A percentile compares a stretch with the other conserved stretches of the same genome.
phyloP scores from a whole-genome alignment of 2,329 filamentous ascomycete genomes.

The Huntiella savannae region DNA sequence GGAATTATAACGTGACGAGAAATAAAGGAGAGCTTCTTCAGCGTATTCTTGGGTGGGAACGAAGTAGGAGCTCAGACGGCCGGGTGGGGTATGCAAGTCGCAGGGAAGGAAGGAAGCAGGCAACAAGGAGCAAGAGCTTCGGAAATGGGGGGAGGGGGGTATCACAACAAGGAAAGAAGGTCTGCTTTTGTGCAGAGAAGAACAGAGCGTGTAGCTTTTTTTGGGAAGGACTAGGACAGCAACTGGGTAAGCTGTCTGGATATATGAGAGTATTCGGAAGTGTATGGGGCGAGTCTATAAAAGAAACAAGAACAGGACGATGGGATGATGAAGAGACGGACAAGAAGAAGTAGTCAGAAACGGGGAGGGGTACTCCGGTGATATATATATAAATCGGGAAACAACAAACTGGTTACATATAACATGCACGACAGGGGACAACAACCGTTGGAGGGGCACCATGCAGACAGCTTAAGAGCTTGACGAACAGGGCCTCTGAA shows the following conservation, averaged over 20 bases:
- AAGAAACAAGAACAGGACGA: background rate
- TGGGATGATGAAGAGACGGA: background rate
- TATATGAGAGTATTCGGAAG: background rate
- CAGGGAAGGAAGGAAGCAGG: conserved; percentile 5
- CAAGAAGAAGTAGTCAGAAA: background rate
- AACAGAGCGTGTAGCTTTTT: background rate
- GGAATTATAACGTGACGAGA: background rate
- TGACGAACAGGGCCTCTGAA: too few relatives aligned
- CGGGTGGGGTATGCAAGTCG: conserved; percentile 8
- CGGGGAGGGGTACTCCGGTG: background rate
- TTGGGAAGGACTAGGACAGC: too few relatives aligned
- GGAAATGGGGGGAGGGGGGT: conserved; percentile 2
- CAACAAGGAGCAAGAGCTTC: conserved; percentile 5
- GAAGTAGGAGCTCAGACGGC: conserved; percentile 3
- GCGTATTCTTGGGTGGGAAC: conserved; percentile 2
- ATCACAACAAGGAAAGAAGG: conserved; percentile 11
- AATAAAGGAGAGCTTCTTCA: conserved; percentile 9
- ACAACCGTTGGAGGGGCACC: too few relatives aligned
- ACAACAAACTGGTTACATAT: too few relatives aligned
- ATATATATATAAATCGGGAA: too few relatives aligned
- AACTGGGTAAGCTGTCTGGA: background rate
- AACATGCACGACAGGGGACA: too few relatives aligned
- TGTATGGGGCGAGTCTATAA: background rate
- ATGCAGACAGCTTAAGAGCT: too few relatives aligned
- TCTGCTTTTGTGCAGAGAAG: conserved; percentile 1